Evolutionary conservation across 208 protist species (phyloP).

Genomic region (Trypanosoma rangeli): DNA sequence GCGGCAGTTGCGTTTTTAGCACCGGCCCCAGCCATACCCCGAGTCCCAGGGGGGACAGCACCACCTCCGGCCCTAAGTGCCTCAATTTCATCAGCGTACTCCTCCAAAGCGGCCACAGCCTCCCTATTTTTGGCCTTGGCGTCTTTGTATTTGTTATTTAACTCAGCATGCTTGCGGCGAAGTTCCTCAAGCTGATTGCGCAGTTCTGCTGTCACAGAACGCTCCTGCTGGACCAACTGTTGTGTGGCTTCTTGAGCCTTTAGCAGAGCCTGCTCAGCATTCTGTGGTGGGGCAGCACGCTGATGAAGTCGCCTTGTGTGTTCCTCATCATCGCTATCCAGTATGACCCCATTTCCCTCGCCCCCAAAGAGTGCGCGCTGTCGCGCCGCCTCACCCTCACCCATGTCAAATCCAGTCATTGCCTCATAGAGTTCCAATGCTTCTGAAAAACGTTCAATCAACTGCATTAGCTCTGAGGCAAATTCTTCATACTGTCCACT

Average conservation of each 20-base stretch:
- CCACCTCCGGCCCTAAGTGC: slow-evolving; percentile 46
- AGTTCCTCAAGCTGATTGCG: slow-evolving; percentile 77
- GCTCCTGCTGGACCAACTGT: slow-evolving; percentile 71
- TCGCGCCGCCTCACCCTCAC: slow-evolving; percentile 69
- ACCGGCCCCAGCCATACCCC: slow-evolving; percentile 12
- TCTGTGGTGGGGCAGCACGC: slow-evolving; percentile 30
- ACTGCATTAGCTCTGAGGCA: slow-evolving; percentile 71
- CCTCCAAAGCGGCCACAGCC: slow-evolving; percentile 55
- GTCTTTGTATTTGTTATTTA: slow-evolving; percentile 93
- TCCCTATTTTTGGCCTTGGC: slow-evolving; percentile 90
- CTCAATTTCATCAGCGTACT: slow-evolving; percentile 70
- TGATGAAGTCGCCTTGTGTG: slow-evolving; percentile 50
- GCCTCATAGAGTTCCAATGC: slow-evolving; percentile 81
- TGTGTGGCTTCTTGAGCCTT: slow-evolving; percentile 79
- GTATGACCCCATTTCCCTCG: slow-evolving; percentile 33
- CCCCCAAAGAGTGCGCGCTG: slow-evolving; percentile 52
- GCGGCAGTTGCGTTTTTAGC: slow-evolving; percentile 20
- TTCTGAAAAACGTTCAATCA: slow-evolving; percentile 84
- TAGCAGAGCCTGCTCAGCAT: slow-evolving; percentile 51
- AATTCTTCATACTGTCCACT: slow-evolving; percentile 68
- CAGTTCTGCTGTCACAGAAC: slow-evolving; percentile 52
- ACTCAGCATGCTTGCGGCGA: slow-evolving; percentile 76
- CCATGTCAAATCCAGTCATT: slow-evolving; percentile 83
- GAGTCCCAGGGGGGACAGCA: not conserved
- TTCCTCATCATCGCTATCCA: slow-evolving; percentile 85